These are phyloP conservation scores for Ettlia oleoabundans DNA, from an alignment of 139 green algal genomes.

Conservation along the genomic window DNA sequence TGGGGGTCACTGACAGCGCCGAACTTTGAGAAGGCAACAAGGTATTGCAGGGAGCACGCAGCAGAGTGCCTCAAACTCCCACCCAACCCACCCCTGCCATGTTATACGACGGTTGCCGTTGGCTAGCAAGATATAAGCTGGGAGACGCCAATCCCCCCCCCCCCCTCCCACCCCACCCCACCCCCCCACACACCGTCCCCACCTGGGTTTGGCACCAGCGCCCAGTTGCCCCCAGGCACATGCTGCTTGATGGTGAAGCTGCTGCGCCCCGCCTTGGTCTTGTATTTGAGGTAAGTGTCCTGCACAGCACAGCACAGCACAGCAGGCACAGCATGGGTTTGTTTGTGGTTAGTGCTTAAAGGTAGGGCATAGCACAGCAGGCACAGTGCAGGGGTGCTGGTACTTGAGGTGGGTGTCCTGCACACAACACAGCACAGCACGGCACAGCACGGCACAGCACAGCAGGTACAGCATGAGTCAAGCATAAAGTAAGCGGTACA, in stretches of 20 bases:
- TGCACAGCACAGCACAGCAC: not conserved
- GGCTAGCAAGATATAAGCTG: too few relatives aligned
- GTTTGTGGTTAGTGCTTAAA: too few relatives aligned
- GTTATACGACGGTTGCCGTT: too few relatives aligned
- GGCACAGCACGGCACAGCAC: not conserved
- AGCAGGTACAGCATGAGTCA: not conserved
- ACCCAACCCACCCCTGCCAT: too few relatives aligned
- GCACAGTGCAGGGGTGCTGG: not conserved
- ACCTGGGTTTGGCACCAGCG: not conserved
- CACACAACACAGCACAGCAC: too few relatives aligned
- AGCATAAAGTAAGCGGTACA: not conserved
- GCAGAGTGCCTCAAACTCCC: too few relatives aligned
- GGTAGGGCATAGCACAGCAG: too few relatives aligned
- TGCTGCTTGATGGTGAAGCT: conserved; percentile 18
- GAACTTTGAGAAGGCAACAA: too few relatives aligned
- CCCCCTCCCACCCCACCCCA: too few relatives aligned
- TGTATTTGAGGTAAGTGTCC: conserved; percentile 25
- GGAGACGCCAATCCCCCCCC: not conserved
- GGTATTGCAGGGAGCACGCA: too few relatives aligned
- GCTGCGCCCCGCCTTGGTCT: not conserved
- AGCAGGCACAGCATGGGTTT: too few relatives aligned
- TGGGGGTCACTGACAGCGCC: too few relatives aligned
- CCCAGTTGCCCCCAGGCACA: not conserved
- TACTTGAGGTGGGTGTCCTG: conserved; percentile 30
- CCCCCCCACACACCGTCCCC: not conserved